These are phyloP conservation scores for Ceratobasidium sp. DNA, from an alignment of 1,284 basidiomycete species.

Conservation along the genomic window DNA sequence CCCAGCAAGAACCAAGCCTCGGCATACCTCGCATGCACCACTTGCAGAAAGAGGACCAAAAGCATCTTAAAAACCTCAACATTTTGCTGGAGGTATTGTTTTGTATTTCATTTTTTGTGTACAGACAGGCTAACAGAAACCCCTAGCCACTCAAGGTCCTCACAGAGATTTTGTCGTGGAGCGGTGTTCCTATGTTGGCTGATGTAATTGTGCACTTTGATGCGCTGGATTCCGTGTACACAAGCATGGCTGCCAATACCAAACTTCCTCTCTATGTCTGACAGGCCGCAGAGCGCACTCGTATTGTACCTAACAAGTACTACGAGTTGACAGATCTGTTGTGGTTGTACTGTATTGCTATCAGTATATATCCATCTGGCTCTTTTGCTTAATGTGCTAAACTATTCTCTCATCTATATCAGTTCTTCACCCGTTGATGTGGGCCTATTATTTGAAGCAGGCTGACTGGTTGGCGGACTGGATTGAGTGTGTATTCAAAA, in stretches of 20 bases:
- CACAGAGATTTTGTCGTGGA: too few relatives aligned
- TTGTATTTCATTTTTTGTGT: too few relatives aligned
- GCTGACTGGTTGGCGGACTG: neutral
- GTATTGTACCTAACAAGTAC: neutral
- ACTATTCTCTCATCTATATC: neutral
- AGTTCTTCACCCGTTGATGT: neutral
- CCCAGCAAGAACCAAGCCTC: too few relatives aligned
- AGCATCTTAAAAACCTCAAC: too few relatives aligned
- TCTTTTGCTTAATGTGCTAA: neutral
- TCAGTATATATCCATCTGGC: neutral
- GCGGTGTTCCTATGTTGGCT: too few relatives aligned
- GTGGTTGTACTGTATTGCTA: neutral
- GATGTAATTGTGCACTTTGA: neutral
- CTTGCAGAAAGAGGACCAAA: too few relatives aligned
- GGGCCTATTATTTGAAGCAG: neutral
- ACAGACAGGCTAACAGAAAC: too few relatives aligned
- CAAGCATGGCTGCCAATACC: neutral
- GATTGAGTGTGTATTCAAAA: neutral
- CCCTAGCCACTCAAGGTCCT: too few relatives aligned
- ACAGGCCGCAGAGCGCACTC: neutral
- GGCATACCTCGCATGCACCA: too few relatives aligned
- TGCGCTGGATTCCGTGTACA: neutral
- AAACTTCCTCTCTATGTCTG: neutral
- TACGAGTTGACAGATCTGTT: neutral
- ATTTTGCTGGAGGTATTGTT: too few relatives aligned